phyloP scores from a whole-genome alignment of 345 rosid genomes.

The Citrus hindsii region DNA sequence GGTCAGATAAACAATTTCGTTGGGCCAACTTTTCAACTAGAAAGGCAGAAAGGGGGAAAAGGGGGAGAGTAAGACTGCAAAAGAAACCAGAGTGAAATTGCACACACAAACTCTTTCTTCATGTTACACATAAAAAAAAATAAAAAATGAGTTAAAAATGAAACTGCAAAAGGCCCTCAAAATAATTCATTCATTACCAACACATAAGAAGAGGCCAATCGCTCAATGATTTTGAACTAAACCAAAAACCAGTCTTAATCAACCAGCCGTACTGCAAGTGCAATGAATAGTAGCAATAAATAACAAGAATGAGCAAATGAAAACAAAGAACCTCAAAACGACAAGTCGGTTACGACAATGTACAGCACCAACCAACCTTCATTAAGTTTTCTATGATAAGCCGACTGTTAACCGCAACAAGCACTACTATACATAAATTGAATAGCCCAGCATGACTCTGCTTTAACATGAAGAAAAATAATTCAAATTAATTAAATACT shows the following conservation, averaged over 20 bases:
- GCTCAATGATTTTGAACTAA: constrained; percentile 76
- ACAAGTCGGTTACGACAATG: neutral
- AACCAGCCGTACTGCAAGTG: constrained; percentile 91
- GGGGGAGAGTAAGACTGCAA: constrained; percentile 82
- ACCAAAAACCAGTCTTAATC: constrained; percentile 89
- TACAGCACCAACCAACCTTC: constrained; percentile 61
- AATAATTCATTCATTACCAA: constrained; percentile 52
- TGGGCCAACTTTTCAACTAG: constrained; percentile 72
- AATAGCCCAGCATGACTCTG: constrained; percentile 99
- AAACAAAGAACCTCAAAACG: neutral
- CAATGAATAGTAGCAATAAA: neutral
- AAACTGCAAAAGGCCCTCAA: neutral
- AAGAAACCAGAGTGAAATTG: constrained; percentile 7
- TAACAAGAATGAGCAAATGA: neutral
- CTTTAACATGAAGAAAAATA: constrained; percentile 11
- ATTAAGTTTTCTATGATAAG: constrained; percentile 91
- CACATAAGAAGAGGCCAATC: constrained; percentile 99
- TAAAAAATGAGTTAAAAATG: neutral
- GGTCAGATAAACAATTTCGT: constrained; percentile 47
- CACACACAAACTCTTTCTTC: neutral
- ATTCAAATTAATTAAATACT: neutral
- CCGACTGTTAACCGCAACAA: constrained; percentile 93
- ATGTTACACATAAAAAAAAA: neutral
- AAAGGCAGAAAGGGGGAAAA: constrained; percentile 78
- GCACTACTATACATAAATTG: constrained; percentile 95